phyloP scores from a whole-genome alignment of 139 green algal species.

The Picochlorum sp. region DNA sequence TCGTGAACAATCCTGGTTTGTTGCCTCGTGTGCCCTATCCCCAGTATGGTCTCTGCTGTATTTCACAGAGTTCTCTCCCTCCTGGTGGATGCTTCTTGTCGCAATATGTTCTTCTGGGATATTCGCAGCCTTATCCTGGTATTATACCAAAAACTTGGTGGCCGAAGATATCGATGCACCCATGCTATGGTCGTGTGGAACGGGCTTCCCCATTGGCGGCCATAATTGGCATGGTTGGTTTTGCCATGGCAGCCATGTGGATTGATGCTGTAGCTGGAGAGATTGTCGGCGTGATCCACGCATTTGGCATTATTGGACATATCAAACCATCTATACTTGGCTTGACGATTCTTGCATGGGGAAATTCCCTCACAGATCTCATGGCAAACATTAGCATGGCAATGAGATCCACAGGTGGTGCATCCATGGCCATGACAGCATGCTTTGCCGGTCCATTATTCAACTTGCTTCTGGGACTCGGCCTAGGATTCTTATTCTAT shows the following conservation, averaged over 20 bases:
- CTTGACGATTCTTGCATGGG: slow-evolving; percentile 81
- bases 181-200: slow-evolving; percentile 17
- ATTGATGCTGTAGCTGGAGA: slow-evolving; percentile 54
- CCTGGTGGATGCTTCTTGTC: not conserved
- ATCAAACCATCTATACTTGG: slow-evolving; percentile 61
- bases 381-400: slow-evolving; percentile 76
- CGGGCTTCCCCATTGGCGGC: slow-evolving; percentile 34
- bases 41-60: slow-evolving; percentile 33
- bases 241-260: slow-evolving; percentile 75
- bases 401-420: slow-evolving; percentile 20
- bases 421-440: slow-evolving; percentile 78
- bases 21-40: slow-evolving; percentile 31
- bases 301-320: slow-evolving; percentile 45
- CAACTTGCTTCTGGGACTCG: slow-evolving; percentile 74
- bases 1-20: slow-evolving; percentile 57
- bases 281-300: slow-evolving; percentile 62
- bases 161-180: slow-evolving; percentile 1
- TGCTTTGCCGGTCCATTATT: slow-evolving; percentile 87
- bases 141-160: not conserved
- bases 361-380: slow-evolving; percentile 79
- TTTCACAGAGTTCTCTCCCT: slow-evolving; percentile 11
- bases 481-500: slow-evolving; percentile 18
- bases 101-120: no score
- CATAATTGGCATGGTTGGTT: slow-evolving; percentile 48
- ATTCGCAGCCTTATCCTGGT: not conserved